Evolutionary conservation across 2,329 filamentous ascomycete species (phyloP).

Genomic region (Blumeriella jaapii): DNA sequence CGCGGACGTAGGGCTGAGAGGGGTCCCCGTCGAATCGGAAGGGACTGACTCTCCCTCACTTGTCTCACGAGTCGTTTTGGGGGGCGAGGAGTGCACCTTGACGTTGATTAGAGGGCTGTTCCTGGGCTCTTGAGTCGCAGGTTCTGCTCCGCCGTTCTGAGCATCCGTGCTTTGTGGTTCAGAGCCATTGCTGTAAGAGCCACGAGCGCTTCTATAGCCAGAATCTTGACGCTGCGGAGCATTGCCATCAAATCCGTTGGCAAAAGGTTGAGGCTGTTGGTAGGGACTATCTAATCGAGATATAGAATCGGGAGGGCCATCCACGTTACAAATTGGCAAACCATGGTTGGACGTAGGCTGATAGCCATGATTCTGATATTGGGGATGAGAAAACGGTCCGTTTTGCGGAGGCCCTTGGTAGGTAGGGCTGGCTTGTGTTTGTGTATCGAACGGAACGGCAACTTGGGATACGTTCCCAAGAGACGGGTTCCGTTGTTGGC

Average conservation of each 20-base stretch:
- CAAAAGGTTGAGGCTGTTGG: slow-evolving; percentile 6
- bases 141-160: slow-evolving; percentile 2
- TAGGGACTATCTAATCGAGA: slow-evolving; percentile 4
- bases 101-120: neutral
- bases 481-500: slow-evolving; percentile 5
- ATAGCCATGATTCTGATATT: slow-evolving; percentile 1
- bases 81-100: neutral
- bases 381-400: neutral
- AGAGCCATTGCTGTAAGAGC: slow-evolving; percentile 20
- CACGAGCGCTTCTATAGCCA: slow-evolving; percentile 22
- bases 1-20: slow-evolving; percentile 22
- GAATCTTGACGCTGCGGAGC: slow-evolving; percentile 22
- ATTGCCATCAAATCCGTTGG: slow-evolving; percentile 8
- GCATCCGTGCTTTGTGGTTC: slow-evolving; percentile 8
- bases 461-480: slow-evolving; percentile 3
- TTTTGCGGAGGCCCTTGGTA: slow-evolving; percentile 12
- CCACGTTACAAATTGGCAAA: slow-evolving; percentile 1
- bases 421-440: slow-evolving; percentile 9
- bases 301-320: slow-evolving; percentile 1
- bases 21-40: slow-evolving; percentile 6
- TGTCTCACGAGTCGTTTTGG: slow-evolving; percentile 1
- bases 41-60: slow-evolving; percentile 2
- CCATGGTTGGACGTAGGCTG: slow-evolving; percentile 4
- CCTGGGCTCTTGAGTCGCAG: neutral
- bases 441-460: slow-evolving; percentile 4